These are phyloP conservation scores for Cutaneotrichosporon cavernicola DNA, from an alignment of 1,284 basidiomycete genomes.

Conservation along the genomic window DNA sequence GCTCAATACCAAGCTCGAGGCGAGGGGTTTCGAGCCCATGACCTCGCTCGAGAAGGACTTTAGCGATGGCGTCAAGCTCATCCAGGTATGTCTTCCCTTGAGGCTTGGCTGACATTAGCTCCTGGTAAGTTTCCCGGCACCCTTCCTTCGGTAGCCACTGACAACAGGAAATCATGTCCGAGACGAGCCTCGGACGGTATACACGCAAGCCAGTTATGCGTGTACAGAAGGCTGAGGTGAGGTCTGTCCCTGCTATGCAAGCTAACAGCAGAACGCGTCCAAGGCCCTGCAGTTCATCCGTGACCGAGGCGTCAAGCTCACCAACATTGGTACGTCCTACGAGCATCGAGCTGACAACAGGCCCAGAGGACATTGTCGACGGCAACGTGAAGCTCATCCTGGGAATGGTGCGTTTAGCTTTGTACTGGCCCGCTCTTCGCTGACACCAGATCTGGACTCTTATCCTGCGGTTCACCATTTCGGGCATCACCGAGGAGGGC, in stretches of 20 bases:
- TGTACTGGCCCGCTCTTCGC: background rate
- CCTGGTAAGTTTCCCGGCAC: constrained; percentile 60
- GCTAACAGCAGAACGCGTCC: constrained; percentile 70
- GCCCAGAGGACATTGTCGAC: constrained; percentile 82
- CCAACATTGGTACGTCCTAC: constrained; percentile 79
- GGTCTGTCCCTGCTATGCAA: constrained; percentile 2
- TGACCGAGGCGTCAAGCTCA: constrained; percentile 89
- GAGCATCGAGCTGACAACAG: constrained; percentile 18
- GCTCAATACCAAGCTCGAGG: constrained; percentile 93
- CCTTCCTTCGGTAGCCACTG: background rate
- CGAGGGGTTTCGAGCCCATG: constrained; percentile 84
- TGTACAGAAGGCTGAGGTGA: constrained; percentile 85
- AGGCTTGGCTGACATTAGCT: constrained; percentile 55
- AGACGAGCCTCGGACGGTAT: constrained; percentile 84
- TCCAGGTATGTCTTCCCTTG: constrained; percentile 58
- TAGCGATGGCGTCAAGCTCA: constrained; percentile 89
- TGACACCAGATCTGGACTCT: constrained; percentile 79
- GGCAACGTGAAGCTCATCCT: constrained; percentile 96
- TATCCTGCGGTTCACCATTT: constrained; percentile 94
- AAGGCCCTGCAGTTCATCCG: constrained; percentile 94
- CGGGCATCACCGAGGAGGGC: constrained; percentile 98
- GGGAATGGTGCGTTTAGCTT: constrained; percentile 65
- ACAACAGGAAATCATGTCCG: constrained; percentile 88
- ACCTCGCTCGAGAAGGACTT: constrained; percentile 83
- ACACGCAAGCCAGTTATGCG: constrained; percentile 86